These are phyloP conservation scores for Rhodotorula sp. DNA, from an alignment of 1,284 basidiomycete species.

Conservation along the genomic window DNA sequence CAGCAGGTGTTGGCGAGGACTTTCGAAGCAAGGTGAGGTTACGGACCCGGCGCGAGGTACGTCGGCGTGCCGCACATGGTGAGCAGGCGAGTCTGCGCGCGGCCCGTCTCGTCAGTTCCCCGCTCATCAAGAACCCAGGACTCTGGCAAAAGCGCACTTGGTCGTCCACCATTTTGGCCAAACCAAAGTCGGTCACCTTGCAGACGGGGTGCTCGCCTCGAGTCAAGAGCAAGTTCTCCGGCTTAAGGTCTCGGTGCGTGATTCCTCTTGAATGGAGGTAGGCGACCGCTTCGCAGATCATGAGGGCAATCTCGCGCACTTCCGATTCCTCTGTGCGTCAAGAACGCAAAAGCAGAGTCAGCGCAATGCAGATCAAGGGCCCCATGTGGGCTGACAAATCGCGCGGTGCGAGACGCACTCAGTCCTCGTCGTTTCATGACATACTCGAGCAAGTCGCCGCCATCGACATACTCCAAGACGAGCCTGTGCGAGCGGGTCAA, in stretches of 20 bases:
- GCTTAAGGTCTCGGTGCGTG: slow-evolving; percentile 87
- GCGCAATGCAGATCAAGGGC: too few species aligned
- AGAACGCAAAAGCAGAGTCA: not conserved
- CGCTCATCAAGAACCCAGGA: not conserved
- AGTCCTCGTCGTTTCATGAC: slow-evolving; percentile 37
- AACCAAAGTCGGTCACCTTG: slow-evolving; percentile 88
- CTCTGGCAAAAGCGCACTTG: slow-evolving; percentile 19
- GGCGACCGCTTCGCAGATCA: slow-evolving; percentile 64
- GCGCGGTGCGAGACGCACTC: slow-evolving; percentile 38
- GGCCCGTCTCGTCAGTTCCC: not conserved
- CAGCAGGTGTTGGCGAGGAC: not conserved
- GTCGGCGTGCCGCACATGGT: slow-evolving; percentile 83
- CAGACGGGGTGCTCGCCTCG: slow-evolving; percentile 62
- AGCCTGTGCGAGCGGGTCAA: slow-evolving; percentile 55
- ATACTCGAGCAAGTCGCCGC: slow-evolving; percentile 72
- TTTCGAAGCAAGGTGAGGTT: not conserved
- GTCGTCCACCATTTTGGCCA: slow-evolving; percentile 78
- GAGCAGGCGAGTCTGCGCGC: slow-evolving; percentile 50
- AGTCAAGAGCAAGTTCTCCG: slow-evolving; percentile 80
- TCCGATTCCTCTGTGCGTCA: slow-evolving; percentile 57
- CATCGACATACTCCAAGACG: slow-evolving; percentile 74
- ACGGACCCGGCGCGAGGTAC: slow-evolving; percentile 65
- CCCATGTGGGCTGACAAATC: too few species aligned
- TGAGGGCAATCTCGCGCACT: slow-evolving; percentile 64
- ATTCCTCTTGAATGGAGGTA: slow-evolving; percentile 73